Evolutionary conservation across 345 rosid genomes (phyloP), one percentile per base, ranked within the genome.

Genomic region (Dimocarpus longan): DNA sequence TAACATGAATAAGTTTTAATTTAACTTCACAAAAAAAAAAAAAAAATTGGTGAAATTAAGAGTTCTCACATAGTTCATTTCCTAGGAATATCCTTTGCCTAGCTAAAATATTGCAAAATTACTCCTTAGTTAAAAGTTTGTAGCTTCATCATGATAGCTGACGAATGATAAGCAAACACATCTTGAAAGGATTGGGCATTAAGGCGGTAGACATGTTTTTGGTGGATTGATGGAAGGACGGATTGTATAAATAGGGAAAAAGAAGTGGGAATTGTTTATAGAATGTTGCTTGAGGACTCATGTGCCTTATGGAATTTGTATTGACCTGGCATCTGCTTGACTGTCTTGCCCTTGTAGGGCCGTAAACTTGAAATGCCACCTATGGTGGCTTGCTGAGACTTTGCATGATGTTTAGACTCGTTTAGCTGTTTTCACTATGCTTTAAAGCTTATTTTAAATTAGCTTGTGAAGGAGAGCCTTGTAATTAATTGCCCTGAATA

Each of bases 381-480:
- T 73, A 19, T 10, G 13, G 66, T 74, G 59, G 77, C 16, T 44
- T 63, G 37, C 43, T 56, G 73, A 68, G 22, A 54, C 7, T 56
- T 76, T 68, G 3, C 24, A 39, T 40, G 72, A 67, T 16, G 22
- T 68, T 15, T 54, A 26, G 70, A 15, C 43, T 4, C n/a, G n/a
- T 75, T 62, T 37, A 18, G n/a, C 66, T 39, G 65, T 24, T 40
- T 54, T 22, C 40, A 50, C 15, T 68, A 22, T 66, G 56, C 40
- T 39, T 67, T 46, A 28, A 28, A 65, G 28, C 15, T 67, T 44
- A 68, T 28, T 50, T 54, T 19, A 76, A 24, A 52, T 24, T 22
- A 64, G 26, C 18, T 18, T 74, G 37, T 19, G 2, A 12, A 11
- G 10, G 46, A 12, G 26, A 26, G 66, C 66, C 28, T 32, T 76